phyloP scores from a whole-genome alignment of 73 alveolate species.

The Paramecium pentaurelia region DNA sequence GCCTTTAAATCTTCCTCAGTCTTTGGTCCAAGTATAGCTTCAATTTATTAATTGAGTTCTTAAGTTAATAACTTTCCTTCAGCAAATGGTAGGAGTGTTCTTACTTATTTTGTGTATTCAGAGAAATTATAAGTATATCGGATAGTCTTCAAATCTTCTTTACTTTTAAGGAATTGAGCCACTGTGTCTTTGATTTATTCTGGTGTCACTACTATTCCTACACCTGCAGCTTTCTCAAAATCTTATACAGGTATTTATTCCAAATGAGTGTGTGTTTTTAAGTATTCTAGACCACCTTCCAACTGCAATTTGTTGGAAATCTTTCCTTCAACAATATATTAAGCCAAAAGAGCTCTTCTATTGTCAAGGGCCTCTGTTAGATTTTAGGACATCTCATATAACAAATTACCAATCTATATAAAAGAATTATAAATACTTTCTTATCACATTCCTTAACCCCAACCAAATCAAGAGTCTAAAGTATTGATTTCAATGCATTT shows the following conservation, averaged over 20 bases:
- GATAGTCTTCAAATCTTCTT: constrained; percentile 21
- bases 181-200: constrained; percentile 18
- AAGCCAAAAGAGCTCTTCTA: constrained; percentile 45
- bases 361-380: constrained; percentile 51
- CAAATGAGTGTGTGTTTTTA: constrained; percentile 3
- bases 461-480: background rate
- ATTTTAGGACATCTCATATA: constrained; percentile 12
- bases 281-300: constrained; percentile 34
- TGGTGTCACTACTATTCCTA: constrained; percentile 51
- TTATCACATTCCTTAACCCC: constrained; percentile 14
- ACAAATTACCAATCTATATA: constrained; percentile 8
- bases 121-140: constrained; percentile 51
- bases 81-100: constrained; percentile 52
- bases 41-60: constrained; percentile 44
- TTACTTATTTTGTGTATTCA: constrained; percentile 42
- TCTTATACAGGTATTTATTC: constrained; percentile 17
- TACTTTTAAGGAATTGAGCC: background rate
- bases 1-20: constrained; percentile 43
- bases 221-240: constrained; percentile 56
- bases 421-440: constrained; percentile 1
- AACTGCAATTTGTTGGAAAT: constrained; percentile 31
- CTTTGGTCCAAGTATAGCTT: constrained; percentile 57
- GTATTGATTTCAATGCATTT: background rate
- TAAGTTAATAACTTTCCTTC: constrained; percentile 48
- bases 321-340: constrained; percentile 51